Conservation (phyloP, 768 basidiomycete genomes). For the Chalciporus chontae region DNA sequence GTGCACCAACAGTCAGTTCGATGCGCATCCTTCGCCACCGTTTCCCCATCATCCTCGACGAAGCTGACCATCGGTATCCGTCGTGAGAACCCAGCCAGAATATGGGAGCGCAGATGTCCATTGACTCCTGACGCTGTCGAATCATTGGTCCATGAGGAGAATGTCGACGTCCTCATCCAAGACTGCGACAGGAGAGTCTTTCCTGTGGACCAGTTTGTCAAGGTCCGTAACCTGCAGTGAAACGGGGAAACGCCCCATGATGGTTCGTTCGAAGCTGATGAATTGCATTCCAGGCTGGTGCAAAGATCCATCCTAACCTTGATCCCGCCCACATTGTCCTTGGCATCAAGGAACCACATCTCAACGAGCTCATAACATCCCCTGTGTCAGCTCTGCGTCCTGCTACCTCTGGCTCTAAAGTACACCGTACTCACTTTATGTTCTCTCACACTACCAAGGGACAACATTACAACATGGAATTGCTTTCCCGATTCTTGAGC, state of each 20-base stretch:
- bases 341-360: slow-evolving; percentile 86
- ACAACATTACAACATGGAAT: slow-evolving; percentile 78
- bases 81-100: slow-evolving; percentile 72
- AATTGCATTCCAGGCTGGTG: slow-evolving; percentile 62
- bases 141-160: slow-evolving; percentile 50
- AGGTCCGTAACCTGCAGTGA: slow-evolving; percentile 40
- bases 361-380: slow-evolving; percentile 53
- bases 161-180: slow-evolving; percentile 69
- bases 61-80: slow-evolving; percentile 54
- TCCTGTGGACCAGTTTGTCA: slow-evolving; percentile 53
- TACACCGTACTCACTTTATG: slow-evolving; percentile 75
- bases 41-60: slow-evolving; percentile 18
- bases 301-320: slow-evolving; percentile 55
- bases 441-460: slow-evolving; percentile 92
- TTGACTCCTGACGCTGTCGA: slow-evolving; percentile 74
- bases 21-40: slow-evolving; percentile 23
- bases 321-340: slow-evolving; percentile 68
- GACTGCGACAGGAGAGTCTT: slow-evolving; percentile 77
- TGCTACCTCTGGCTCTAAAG: slow-evolving; percentile 14
- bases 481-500: slow-evolving; percentile 63
- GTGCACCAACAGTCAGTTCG: slow-evolving; percentile 12
- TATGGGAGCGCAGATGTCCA: slow-evolving; percentile 87
- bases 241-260: background rate
- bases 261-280: background rate
- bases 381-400: slow-evolving; percentile 31